phyloP scores from a whole-genome alignment of 2,329 filamentous ascomycete genomes.

The Orbilia blumenaviensis region DNA sequence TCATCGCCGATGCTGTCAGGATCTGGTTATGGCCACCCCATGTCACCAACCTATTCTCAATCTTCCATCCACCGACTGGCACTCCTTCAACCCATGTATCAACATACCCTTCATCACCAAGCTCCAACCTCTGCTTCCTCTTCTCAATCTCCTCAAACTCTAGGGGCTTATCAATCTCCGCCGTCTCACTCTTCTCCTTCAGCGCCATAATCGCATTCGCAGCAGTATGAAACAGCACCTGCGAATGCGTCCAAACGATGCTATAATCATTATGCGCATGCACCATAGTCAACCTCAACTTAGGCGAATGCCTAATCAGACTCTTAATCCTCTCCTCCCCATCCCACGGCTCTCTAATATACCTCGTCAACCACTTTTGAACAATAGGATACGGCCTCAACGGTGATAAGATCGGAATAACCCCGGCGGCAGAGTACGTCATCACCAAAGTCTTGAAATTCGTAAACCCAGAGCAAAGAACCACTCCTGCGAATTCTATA shows the following conservation, averaged over 20 bases:
- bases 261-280: slow-evolving; percentile 84
- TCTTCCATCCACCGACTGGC: slow-evolving; percentile 54
- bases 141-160: slow-evolving; percentile 56
- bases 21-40: slow-evolving; percentile 56
- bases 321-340: slow-evolving; percentile 73
- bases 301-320: slow-evolving; percentile 65
- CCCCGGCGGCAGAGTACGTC: slow-evolving; percentile 79
- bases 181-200: slow-evolving; percentile 57
- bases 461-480: slow-evolving; percentile 83
- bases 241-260: slow-evolving; percentile 78
- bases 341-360: slow-evolving; percentile 83
- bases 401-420: slow-evolving; percentile 81
- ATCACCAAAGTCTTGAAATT: slow-evolving; percentile 76
- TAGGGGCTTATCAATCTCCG: slow-evolving; percentile 58
- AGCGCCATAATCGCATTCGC: slow-evolving; percentile 65
- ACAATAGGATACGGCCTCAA: slow-evolving; percentile 73
- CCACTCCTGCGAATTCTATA: slow-evolving; percentile 78
- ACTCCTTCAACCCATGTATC: slow-evolving; percentile 56
- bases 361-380: slow-evolving; percentile 69
- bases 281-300: slow-evolving; percentile 74
- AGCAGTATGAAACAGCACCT: slow-evolving; percentile 71
- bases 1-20: slow-evolving; percentile 19
- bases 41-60: slow-evolving; percentile 57
- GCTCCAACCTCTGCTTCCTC: slow-evolving; percentile 54
- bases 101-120: slow-evolving; percentile 56